Conservation (phyloP, 2,329 filamentous ascomycete genomes). For the Penicillium sp. region DNA sequence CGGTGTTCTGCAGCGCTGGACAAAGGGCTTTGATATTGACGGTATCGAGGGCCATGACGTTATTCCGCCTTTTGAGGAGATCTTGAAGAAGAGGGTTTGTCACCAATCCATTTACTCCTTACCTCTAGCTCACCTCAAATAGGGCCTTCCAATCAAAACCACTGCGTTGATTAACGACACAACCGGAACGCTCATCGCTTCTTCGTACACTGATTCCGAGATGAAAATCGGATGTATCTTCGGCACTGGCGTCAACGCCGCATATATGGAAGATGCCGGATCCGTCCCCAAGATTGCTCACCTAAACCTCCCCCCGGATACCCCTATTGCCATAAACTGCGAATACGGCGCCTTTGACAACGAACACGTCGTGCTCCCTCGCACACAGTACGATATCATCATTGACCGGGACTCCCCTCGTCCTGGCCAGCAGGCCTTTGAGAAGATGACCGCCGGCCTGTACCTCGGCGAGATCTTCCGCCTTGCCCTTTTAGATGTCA, state of each 20-base stretch:
- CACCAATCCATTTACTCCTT: slow-evolving; percentile 12
- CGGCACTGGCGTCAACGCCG: slow-evolving; percentile 95
- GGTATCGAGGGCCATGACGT: slow-evolving; percentile 89
- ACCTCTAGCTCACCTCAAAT: background rate
- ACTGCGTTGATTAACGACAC: slow-evolving; percentile 96
- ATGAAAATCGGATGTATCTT: slow-evolving; percentile 98
- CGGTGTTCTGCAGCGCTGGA: slow-evolving; percentile 90
- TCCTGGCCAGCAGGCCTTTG: slow-evolving; percentile 89
- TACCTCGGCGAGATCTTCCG: slow-evolving; percentile 96
- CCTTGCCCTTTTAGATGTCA: slow-evolving; percentile 76
- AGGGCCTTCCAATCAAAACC: slow-evolving; percentile 88
- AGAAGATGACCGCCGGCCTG: slow-evolving; percentile 95
- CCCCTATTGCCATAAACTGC: slow-evolving; percentile 93
- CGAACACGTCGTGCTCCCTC: slow-evolving; percentile 80
- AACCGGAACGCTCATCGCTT: slow-evolving; percentile 93
- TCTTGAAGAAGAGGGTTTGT: slow-evolving; percentile 63
- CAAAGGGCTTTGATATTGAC: slow-evolving; percentile 92
- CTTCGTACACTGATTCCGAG: slow-evolving; percentile 86
- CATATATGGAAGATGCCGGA: slow-evolving; percentile 92
- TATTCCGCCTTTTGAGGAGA: slow-evolving; percentile 79
- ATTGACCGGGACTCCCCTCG: slow-evolving; percentile 90
- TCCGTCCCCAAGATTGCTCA: slow-evolving; percentile 91
- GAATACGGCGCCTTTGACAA: slow-evolving; percentile 98
- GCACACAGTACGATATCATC: slow-evolving; percentile 77
- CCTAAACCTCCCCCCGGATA: slow-evolving; percentile 78